Base-by-base conservation (phyloP, 805 yeast species). In the Candida chilensis region DNA sequence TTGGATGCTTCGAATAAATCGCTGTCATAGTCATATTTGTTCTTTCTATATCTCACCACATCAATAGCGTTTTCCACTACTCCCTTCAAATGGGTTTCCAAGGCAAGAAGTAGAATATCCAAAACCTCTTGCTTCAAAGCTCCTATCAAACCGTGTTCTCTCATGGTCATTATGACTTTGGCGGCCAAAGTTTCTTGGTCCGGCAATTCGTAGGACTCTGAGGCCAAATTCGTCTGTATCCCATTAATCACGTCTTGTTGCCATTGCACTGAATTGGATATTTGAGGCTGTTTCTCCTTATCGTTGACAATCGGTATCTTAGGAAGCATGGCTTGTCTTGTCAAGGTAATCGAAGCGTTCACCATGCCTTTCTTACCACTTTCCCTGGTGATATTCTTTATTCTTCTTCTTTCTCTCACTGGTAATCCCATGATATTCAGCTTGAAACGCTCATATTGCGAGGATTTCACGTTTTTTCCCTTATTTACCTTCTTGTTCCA, bases 201-300 rank as follows among this genome's bases (percentile, higher is more conserved):
- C 0, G 96, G 96, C 4, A 92, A 52, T 38, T 88, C 88, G 48
- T 66, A 84, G 21, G 73, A 64, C 40, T 90, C 95, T 1, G 83
- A 62, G 2, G 90, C 71, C 20, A 88, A 62, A 4, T 92, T 90
- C 2, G 92, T 73, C 41, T 83, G 86, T 32, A 85, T 71, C 3
- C 92, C 94, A 45, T 80, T 87, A 32, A 80, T 69, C 12, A 92
- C 84, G 47, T 92, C 97, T 51, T 88, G 95, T 15, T 94, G 85
- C 90, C 96, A 87, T 41, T 80, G 80, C 18, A 77, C 69, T 20
- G 84, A 69, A 40, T 71, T 73, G 32, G n/a, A n/a, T n/a, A n/a
- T n/a, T n/a, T n/a, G n/a, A n/a, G n/a, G n/a, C n/a, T 20, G 22
- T n/a, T 52, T 37, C 58, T 56, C 67, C 34, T 54, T 58, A 32